Evolutionary conservation across 768 basidiomycete species (phyloP).

Genomic region (Leucosporidium creatinivorum): DNA sequence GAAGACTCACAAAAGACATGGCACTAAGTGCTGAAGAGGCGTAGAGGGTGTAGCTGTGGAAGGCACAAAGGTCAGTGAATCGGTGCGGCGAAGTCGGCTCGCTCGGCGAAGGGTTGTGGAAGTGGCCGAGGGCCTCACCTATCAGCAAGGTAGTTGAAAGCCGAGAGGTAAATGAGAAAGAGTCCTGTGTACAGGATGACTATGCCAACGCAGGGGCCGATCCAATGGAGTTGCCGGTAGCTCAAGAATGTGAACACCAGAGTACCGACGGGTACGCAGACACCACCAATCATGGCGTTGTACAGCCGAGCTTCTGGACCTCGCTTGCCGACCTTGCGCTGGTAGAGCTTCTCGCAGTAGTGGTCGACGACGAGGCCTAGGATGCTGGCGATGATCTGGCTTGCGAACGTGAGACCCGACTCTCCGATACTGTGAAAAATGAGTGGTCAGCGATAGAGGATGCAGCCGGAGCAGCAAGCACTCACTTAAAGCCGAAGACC

Average conservation of each 20-base stretch:
- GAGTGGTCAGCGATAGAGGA: too few relatives aligned
- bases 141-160: neutral
- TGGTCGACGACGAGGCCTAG: neutral
- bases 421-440: neutral
- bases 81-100: too few relatives aligned
- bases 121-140: too few relatives aligned
- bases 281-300: constrained; percentile 3
- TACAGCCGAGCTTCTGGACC: constrained; percentile 30
- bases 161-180: neutral
- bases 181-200: neutral
- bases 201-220: constrained; percentile 41
- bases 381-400: constrained; percentile 1
- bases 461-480: too few relatives aligned
- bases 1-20: constrained; percentile 16
- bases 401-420: constrained; percentile 19
- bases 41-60: constrained; percentile 15
- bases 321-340: constrained; percentile 14
- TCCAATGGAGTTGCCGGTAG: constrained; percentile 40
- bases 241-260: constrained; percentile 39
- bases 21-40: constrained; percentile 30
- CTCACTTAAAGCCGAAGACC: constrained; percentile 14
- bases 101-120: too few relatives aligned
- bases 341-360: constrained; percentile 17
- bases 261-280: constrained; percentile 30
- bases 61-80: neutral